Percentiles rank a stretch among this genome's conserved stretches.
phyloP scores from a whole-genome alignment of 805 yeast genomes.

The Ogataea chonburiensis region DNA sequence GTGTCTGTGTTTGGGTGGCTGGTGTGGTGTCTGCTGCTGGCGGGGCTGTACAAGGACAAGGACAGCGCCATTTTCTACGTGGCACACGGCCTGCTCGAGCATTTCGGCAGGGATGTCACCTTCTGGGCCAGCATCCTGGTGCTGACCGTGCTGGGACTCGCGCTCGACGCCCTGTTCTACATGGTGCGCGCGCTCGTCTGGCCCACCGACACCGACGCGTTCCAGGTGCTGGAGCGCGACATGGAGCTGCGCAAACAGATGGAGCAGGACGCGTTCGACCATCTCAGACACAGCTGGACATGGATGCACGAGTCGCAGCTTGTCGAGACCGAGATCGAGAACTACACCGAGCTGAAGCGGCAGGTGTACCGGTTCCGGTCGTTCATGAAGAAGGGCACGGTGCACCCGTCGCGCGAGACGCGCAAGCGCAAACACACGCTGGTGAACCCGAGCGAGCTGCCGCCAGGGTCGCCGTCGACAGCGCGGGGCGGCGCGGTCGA shows the following conservation, averaged over 20 bases:
- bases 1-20: slow-evolving; percentile 85
- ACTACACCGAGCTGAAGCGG: slow-evolving; percentile 19
- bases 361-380: slow-evolving; percentile 28
- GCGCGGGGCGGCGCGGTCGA: slow-evolving; percentile 35
- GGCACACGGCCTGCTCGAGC: slow-evolving; percentile 59
- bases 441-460: slow-evolving; percentile 46
- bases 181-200: slow-evolving; percentile 51
- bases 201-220: slow-evolving; percentile 77
- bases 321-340: slow-evolving; percentile 26
- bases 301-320: slow-evolving; percentile 43
- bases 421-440: slow-evolving; percentile 51
- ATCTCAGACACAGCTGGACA: slow-evolving; percentile 77
- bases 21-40: slow-evolving; percentile 76
- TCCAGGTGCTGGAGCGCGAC: slow-evolving; percentile 74
- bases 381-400: slow-evolving; percentile 36
- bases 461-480: slow-evolving; percentile 45
- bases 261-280: slow-evolving; percentile 70
- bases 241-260: slow-evolving; percentile 61
- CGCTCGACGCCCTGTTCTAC: slow-evolving; percentile 65
- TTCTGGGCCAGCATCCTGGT: slow-evolving; percentile 83
- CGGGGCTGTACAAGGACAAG: slow-evolving; percentile 58
- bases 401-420: slow-evolving; percentile 33
- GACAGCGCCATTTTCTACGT: slow-evolving; percentile 67
- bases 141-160: slow-evolving; percentile 54
- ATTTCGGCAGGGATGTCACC: slow-evolving; percentile 75